Evolutionary conservation across 352 stramenopile genomes (phyloP), one percentile per base, ranked within the genome.

Genomic region (Phytophthora tubulina): DNA sequence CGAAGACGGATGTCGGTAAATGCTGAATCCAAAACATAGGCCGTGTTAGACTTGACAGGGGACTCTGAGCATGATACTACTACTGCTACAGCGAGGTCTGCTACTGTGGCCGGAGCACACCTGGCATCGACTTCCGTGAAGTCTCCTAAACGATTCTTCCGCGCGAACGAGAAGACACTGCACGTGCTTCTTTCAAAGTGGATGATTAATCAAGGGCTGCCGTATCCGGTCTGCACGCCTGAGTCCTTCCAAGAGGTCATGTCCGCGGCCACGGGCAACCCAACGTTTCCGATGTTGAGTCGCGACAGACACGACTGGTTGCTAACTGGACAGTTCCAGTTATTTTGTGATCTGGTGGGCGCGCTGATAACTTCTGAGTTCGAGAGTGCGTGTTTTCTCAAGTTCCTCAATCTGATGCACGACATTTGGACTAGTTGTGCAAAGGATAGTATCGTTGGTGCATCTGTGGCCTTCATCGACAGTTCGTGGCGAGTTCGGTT

Each of bases 391-490:
- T 67, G 48, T 8, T 15, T 30, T 2, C 35, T 67, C 9, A 57
- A 51, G 27, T 67, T 44, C 27, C 17, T 67, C 3, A 59, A 67
- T 44, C 30, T 67, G 3, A 15, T 67, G 21, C 59, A 52, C 7
- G 48, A 67, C 9, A 58, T 67, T 35, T 67, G 59, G 36, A 59
- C 46, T 10, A 58, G 36, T 31, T 52, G 46, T 11, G 59, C 35
- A 14, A 36, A 67, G 30, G 36, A 67, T 9, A 67, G 49, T 54
- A 67, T 67, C 38, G 32, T 67, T 15, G 36, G 60, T 0, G 60
- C 38, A 3, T 58, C 44, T 3, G 4, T 55, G 2, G 56, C 32
- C 4, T 64, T 55, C 5, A 64, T 55, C 13, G 33, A 54, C 14
- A 54, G 32, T 46, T 48, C 17, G 3, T 64, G 42, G 56, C n/a